These are phyloP conservation scores for Botrytis cinerea DNA, from an alignment of 2,329 filamentous ascomycete species.

Conservation along the genomic window DNA sequence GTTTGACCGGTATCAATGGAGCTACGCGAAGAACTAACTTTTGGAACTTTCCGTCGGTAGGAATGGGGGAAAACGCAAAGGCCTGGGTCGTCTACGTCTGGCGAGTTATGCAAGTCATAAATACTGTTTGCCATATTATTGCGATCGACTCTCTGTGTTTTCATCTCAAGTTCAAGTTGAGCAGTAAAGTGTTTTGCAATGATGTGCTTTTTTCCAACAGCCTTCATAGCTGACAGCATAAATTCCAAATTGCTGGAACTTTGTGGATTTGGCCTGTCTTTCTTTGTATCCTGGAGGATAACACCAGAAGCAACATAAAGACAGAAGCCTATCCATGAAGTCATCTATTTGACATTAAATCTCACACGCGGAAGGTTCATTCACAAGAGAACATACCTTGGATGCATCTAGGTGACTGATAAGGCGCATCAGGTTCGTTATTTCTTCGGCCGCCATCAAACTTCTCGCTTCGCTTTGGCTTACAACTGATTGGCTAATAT, in stretches of 20 bases:
- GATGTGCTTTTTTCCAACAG: conserved; percentile 70
- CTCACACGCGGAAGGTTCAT: background rate
- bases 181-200: conserved; percentile 83
- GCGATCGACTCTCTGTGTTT: conserved; percentile 42
- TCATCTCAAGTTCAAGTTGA: conserved; percentile 81
- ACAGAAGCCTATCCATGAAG: conserved; percentile 77
- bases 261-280: conserved; percentile 28
- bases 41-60: background rate
- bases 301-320: conserved; percentile 84
- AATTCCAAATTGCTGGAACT: conserved; percentile 64
- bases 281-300: conserved; percentile 74
- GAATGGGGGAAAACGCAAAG: background rate
- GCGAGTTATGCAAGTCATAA: background rate
- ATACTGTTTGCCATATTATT: background rate
- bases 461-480: conserved; percentile 72
- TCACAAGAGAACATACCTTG: conserved; percentile 33
- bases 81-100: background rate
- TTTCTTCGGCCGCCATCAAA: conserved; percentile 78
- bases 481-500: conserved; percentile 63
- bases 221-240: conserved; percentile 75
- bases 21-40: background rate
- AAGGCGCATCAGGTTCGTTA: conserved; percentile 79
- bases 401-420: conserved; percentile 69
- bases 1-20: background rate
- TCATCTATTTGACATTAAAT: conserved; percentile 55